Percentiles rank a stretch among this genome's conserved stretches.
Conservation (phyloP, 345 rosid genomes). For the Clausena lansium region DNA sequence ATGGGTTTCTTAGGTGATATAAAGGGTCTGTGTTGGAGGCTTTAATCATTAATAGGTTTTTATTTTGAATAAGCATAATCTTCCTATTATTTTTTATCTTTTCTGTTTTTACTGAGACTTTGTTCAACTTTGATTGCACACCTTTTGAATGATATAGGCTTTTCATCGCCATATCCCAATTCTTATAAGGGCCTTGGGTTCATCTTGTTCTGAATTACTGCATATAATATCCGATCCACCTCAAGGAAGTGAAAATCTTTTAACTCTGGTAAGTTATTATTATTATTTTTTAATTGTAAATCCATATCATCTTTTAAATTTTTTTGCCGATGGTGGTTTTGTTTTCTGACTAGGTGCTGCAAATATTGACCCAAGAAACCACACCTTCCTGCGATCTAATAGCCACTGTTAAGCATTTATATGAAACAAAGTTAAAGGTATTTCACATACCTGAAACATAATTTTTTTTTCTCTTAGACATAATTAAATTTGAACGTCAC, state of each 20-base stretch:
- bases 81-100: background rate
- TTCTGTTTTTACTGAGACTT: background rate
- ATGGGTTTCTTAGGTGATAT: background rate
- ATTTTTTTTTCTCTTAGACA: constrained; percentile 2
- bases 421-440: constrained; percentile 95
- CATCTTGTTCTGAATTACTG: constrained; percentile 75
- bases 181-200: constrained; percentile 79
- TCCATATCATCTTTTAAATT: constrained; percentile 14
- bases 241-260: constrained; percentile 94
- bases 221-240: constrained; percentile 90
- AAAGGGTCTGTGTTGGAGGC: background rate
- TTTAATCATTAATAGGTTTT: background rate
- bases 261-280: constrained; percentile 61
- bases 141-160: constrained; percentile 48
- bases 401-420: constrained; percentile 83
- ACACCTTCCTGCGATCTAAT: constrained; percentile 74
- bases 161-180: constrained; percentile 90
- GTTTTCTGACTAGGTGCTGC: constrained; percentile 64
- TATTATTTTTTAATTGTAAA: constrained; percentile 11
- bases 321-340: constrained; percentile 23
- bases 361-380: constrained; percentile 83
- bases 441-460: constrained; percentile 11
- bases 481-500: constrained; percentile 11
- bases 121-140: background rate
- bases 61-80: background rate